Conservation (phyloP, 805 yeast species). For the Candida endomychidarum region DNA sequence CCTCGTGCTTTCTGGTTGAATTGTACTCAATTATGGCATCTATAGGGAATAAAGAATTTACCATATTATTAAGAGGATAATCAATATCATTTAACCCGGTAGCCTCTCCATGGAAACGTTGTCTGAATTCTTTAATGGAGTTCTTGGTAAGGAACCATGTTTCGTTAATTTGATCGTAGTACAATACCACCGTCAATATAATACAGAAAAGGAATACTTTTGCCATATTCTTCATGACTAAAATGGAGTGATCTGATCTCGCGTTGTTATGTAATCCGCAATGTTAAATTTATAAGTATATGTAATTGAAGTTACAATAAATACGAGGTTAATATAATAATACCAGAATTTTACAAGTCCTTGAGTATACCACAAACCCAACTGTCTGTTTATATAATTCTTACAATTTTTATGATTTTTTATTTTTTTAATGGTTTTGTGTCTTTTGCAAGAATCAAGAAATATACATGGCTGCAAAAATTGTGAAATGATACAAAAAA, state of each 20-base stretch:
- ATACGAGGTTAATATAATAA: too few species aligned
- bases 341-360: too few species aligned
- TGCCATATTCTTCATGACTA: constrained; percentile 1
- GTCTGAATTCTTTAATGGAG: constrained; percentile 23
- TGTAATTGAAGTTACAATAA: too few species aligned
- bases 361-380: too few species aligned
- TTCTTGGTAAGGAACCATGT: constrained; percentile 27
- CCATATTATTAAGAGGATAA: constrained; percentile 33
- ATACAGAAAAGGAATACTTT: not conserved
- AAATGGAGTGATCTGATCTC: constrained; percentile 2
- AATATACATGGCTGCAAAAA: not conserved
- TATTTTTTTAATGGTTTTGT: not conserved
- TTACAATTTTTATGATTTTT: not conserved
- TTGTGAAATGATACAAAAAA: not conserved
- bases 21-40: constrained; percentile 36
- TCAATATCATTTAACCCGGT: constrained; percentile 20
- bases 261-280: constrained; percentile 3
- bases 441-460: not conserved
- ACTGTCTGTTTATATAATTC: too few species aligned
- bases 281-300: not conserved
- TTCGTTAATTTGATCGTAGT: constrained; percentile 14
- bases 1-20: constrained; percentile 14
- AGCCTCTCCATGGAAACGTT: constrained; percentile 13
- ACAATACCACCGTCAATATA: not conserved
- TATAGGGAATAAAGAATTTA: constrained; percentile 43